These are phyloP conservation scores for Sordariomycetes sp. DNA, from an alignment of 2,329 filamentous ascomycete species.

Conservation along the genomic window DNA sequence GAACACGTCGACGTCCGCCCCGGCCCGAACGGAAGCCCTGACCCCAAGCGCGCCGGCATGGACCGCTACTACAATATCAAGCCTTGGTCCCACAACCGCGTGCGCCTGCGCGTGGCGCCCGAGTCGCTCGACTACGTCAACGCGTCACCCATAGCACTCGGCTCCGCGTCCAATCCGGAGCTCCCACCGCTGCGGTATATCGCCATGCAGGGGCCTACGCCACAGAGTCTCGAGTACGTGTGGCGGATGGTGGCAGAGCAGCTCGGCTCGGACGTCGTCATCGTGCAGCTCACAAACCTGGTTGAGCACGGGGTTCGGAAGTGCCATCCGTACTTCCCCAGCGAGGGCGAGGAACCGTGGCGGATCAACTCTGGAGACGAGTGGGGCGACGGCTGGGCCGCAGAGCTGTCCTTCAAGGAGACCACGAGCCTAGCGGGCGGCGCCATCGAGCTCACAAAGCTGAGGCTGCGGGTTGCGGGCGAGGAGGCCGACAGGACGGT, in stretches of 20 bases:
- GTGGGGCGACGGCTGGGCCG: constrained; percentile 54
- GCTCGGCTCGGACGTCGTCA: constrained; percentile 55
- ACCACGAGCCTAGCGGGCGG: constrained; percentile 40
- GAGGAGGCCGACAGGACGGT: constrained; percentile 45
- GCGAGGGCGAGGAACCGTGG: constrained; percentile 31
- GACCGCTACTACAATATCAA: constrained; percentile 88
- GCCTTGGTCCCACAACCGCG: constrained; percentile 76
- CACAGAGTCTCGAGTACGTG: constrained; percentile 62
- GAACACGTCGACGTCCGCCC: constrained; percentile 4
- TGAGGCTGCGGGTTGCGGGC: constrained; percentile 42
- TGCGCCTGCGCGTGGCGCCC: constrained; percentile 66
- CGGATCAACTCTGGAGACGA: constrained; percentile 49
- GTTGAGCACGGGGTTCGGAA: constrained; percentile 68
- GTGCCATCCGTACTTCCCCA: constrained; percentile 80
- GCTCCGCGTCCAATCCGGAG: constrained; percentile 23
- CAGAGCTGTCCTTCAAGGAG: constrained; percentile 54
- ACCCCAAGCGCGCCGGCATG: constrained; percentile 19
- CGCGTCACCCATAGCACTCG: constrained; percentile 55
- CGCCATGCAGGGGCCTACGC: constrained; percentile 84
- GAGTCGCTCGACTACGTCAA: constrained; percentile 70
- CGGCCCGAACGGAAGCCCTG: neutral
- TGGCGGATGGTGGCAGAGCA: constrained; percentile 96
- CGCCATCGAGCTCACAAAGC: constrained; percentile 60
- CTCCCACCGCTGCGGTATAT: constrained; percentile 53
- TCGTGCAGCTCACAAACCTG: constrained; percentile 91